These are phyloP conservation scores for Yarrowia sp. DNA, from an alignment of 805 yeast genomes.

Conservation along the genomic window DNA sequence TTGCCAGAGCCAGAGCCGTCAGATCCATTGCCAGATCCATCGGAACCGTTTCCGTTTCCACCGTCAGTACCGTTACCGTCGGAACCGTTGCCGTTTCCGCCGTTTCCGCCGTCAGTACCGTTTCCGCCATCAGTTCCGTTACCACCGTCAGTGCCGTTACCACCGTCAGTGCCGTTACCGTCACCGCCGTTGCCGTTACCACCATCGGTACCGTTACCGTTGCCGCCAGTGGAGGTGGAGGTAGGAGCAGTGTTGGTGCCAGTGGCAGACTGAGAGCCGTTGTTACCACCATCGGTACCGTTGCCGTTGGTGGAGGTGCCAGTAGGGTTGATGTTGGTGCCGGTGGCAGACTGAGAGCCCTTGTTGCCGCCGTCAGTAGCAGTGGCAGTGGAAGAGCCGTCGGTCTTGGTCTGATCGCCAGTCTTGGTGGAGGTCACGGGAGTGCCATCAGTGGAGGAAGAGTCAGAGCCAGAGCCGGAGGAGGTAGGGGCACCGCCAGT, in stretches of 20 bases:
- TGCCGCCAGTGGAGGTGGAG: background rate
- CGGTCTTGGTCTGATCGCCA: no score
- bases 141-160: background rate
- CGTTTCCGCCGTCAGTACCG: background rate
- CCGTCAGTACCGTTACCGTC: background rate
- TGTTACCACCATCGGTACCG: background rate
- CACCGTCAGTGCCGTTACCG: background rate
- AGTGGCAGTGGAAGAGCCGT: background rate
- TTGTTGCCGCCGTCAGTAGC: background rate
- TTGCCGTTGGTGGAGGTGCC: background rate
- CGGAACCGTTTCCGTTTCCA: no score
- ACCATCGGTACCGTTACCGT: constrained; percentile 3
- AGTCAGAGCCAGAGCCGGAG: background rate
- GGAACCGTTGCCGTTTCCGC: background rate
- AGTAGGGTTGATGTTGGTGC: background rate
- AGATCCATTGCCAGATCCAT: no score
- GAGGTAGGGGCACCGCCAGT: background rate
- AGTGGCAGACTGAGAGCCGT: background rate
- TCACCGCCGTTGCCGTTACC: background rate
- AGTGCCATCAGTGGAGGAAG: no score
- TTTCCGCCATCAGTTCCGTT: background rate
- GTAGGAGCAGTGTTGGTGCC: no score
- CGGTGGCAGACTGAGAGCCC: no score
- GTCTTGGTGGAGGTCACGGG: no score
- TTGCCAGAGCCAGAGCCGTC: no score